Conservation (phyloP, 2,329 filamentous ascomycete genomes). For the Zymoseptoria crescenta region DNA sequence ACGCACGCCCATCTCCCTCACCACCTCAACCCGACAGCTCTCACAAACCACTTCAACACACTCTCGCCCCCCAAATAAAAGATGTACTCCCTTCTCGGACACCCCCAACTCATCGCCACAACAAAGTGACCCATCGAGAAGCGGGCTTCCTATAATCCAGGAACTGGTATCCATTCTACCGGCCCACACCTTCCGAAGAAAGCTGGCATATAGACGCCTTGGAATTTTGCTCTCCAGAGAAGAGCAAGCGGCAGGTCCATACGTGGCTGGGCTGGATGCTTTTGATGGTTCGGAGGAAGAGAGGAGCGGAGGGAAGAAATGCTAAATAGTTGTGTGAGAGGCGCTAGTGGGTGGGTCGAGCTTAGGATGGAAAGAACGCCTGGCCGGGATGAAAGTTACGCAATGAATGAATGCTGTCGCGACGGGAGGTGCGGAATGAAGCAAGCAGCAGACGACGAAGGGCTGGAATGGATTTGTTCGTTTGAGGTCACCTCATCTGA, state of each 20-base stretch:
- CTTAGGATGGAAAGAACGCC: neutral
- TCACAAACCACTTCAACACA: neutral
- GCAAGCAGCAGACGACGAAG: neutral
- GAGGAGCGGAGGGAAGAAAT: conserved; percentile 13
- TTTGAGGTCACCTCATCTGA: too few species aligned
- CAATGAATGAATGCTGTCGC: too few species aligned
- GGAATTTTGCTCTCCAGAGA: conserved; percentile 21
- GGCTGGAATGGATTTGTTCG: too few species aligned
- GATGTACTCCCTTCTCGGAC: conserved; percentile 64
- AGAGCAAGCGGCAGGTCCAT: neutral
- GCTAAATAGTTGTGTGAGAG: conserved; percentile 2
- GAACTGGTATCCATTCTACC: conserved; percentile 47
- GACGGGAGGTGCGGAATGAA: neutral
- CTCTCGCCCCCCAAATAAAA: neutral
- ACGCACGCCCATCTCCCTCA: too few species aligned
- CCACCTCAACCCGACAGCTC: neutral
- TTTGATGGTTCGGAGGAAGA: conserved; percentile 47
- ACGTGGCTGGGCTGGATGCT: conserved; percentile 60
- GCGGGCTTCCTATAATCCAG: conserved; percentile 60
- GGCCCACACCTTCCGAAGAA: conserved; percentile 50
- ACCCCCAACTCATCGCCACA: conserved; percentile 63
- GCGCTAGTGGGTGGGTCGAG: neutral
- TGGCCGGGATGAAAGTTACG: neutral
- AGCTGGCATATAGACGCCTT: conserved; percentile 64
- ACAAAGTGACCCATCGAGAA: conserved; percentile 62